Percentiles rank a stretch among this genome's conserved stretches.
Conservation (phyloP, 1,284 basidiomycete genomes). For the Phellopilus nigrolimitatus region DNA sequence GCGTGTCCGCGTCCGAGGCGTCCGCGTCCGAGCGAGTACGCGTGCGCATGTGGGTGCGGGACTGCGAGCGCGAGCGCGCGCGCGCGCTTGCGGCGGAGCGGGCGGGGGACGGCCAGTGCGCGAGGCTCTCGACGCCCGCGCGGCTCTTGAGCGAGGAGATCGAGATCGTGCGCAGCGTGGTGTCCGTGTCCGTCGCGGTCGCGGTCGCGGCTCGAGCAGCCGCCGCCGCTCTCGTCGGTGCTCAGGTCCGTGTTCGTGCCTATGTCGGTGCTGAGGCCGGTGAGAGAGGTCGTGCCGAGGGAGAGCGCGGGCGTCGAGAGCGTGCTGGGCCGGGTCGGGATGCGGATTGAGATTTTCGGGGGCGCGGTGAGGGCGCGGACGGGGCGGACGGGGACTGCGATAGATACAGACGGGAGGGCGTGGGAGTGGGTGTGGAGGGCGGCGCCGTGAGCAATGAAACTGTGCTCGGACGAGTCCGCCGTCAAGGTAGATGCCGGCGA, state of each 20-base stretch:
- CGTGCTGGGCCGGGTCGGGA: slow-evolving; percentile 1
- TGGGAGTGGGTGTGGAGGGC: not conserved
- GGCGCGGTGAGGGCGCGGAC: slow-evolving; percentile 15
- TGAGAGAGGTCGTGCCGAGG: slow-evolving; percentile 3
- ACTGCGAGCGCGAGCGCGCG: too few relatives aligned
- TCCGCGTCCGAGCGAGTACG: not conserved
- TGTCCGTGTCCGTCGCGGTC: slow-evolving; percentile 4
- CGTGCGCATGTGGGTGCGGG: too few relatives aligned
- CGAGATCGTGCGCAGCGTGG: slow-evolving; percentile 8
- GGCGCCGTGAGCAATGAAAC: not conserved
- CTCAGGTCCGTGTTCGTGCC: too few relatives aligned
- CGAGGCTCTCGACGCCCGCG: not conserved
- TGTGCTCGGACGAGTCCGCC: not conserved
- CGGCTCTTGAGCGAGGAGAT: slow-evolving; percentile 15
- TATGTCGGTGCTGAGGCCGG: not conserved
- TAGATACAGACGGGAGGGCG: not conserved
- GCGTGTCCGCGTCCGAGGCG: slow-evolving; percentile 2
- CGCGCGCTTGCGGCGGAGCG: too few relatives aligned
- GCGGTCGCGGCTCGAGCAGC: too few relatives aligned
- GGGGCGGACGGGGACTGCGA: not conserved
- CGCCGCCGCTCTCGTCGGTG: too few relatives aligned
- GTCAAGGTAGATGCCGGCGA: not conserved
- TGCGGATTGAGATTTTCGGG: slow-evolving; percentile 13
- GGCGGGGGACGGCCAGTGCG: not conserved
- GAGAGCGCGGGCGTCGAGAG: slow-evolving; percentile 6